Base-by-base conservation (phyloP, 768 basidiomycete genomes). In the Termitomyces eurrhizus region DNA sequence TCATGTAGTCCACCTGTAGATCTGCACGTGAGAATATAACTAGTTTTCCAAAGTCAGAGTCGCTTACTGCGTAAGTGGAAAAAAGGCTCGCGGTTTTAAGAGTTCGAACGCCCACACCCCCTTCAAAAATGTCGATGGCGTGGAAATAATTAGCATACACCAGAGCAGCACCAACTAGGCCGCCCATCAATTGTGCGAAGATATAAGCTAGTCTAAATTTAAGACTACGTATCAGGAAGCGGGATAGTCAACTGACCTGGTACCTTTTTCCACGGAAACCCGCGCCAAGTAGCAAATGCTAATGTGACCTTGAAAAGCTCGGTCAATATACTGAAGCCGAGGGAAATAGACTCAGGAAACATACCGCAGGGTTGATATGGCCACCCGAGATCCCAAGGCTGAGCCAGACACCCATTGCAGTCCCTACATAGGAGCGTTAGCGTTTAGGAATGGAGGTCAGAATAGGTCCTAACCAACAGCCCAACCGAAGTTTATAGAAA, bases 211-310 rank as follows among this genome's bases (percentile, higher is more conserved):
- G 35, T 24, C 49, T 42, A 32, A 29, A 21, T 29, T 62, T 21
- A 48, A 24, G 24, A 42, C 57, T 36, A n/a, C 18, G 9, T 44
- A 53, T 52, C 41, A 49, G 36, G 41, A 37, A 24, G 26, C 44
- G n/a, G 7, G 7, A 26, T 16, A 12, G 35, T 26, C 9, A 9
- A 50, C 72, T 49, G 59, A 75, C 65, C 74, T 1, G 89, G 89
- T 0, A 88, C 88, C 67, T 90, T 90, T 64, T 77, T 80, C 83
- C 86, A 85, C 1, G 88, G 87, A 70, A 90, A 90, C 59, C 76
- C 77, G 59, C 88, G 84, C 72, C 83, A 81, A n/a, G 82, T 76
- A 8, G 84, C 86, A 33, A 88, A 65, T 21, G 83, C 79, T 54
- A 90, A 72, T 14, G 88, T 90, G 32, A 89, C 77, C 83, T 83